phyloP scores from a whole-genome alignment of 2,329 filamentous ascomycete species.

The Tolypocladium amazonense region DNA sequence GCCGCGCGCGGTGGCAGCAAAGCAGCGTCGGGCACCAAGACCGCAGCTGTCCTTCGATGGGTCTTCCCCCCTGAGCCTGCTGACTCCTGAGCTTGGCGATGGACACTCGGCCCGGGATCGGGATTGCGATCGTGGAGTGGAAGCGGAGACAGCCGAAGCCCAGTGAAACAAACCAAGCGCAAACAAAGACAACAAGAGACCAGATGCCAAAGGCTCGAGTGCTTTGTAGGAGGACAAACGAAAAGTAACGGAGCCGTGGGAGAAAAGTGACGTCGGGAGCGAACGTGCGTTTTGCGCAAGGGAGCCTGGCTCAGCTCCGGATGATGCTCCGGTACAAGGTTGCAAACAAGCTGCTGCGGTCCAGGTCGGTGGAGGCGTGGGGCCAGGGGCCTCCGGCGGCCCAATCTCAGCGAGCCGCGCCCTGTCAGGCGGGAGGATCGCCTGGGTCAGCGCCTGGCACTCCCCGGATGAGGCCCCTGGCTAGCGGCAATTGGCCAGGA shows the following conservation, averaged over 20 bases:
- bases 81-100: not conserved
- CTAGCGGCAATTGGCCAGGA: not conserved
- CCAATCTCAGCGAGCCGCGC: not conserved
- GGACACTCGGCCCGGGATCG: not conserved
- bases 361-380: too few relatives aligned
- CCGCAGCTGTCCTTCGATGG: not conserved
- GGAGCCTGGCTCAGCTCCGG: not conserved
- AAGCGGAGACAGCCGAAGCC: not conserved
- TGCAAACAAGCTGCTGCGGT: not conserved
- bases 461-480: not conserved
- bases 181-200: not conserved
- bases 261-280: not conserved
- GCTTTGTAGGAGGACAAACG: not conserved
- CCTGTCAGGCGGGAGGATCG: not conserved
- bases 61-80: not conserved
- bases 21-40: not conserved
- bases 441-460: not conserved
- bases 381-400: too few relatives aligned
- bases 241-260: not conserved
- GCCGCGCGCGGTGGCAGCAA: not conserved
- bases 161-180: not conserved
- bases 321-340: too few relatives aligned
- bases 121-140: not conserved
- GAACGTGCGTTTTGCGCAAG: not conserved
- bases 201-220: not conserved